Evolutionary conservation across 1,139 yeast genomes (phyloP), one percentile per base, ranked within the genome.

Genomic region (Geotrichum aggregatum): DNA sequence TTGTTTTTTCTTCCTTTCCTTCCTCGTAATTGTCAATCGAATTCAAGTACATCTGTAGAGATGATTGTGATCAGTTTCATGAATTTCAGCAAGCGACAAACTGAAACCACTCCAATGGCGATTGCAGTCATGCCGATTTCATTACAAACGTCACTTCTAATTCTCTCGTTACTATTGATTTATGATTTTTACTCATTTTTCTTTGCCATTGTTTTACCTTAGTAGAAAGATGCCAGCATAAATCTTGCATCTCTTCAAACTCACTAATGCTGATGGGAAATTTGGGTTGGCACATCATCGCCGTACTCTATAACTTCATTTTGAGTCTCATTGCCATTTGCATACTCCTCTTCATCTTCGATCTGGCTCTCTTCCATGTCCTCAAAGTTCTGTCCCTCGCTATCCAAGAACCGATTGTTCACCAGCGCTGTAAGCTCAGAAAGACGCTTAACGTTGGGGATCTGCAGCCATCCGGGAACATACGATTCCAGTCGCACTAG

Each of bases 381-480:
- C 11, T 34, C 33, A n/a, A 45, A 14, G 11, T 40, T 21, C 21
- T 33, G 44, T 10, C 24, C 39, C 14, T 26, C 47, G 2, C 36
- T 44, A 13, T 40, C 13, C 24, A 19, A 44, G 30, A 34, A 30
- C 11, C 49, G 44, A 21, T 33, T 33, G 42, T 67, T 67, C 30
- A 66, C 69, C 40, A 61, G 54, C 10, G 97, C 92, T 34, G 92
- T 95, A 62, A 92, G 76, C 67, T 89, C 97, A 41, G 91, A 88
- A 51, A 92, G 82, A 68, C 94, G 78, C 73, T 95, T 85, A 46
- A 94, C 83, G 38, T 81, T 84, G 44, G 98, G 98, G 59, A 89
- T 80, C 60, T 85, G 87, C 71, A 91, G 75, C 88, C 95, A 87
- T 1, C 95, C 94, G 40, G 99, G 99, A 57, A 94, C 95, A 65